These are phyloP conservation scores for Exophiala sp. DNA, from an alignment of 2,329 filamentous ascomycete species.

Conservation along the genomic window DNA sequence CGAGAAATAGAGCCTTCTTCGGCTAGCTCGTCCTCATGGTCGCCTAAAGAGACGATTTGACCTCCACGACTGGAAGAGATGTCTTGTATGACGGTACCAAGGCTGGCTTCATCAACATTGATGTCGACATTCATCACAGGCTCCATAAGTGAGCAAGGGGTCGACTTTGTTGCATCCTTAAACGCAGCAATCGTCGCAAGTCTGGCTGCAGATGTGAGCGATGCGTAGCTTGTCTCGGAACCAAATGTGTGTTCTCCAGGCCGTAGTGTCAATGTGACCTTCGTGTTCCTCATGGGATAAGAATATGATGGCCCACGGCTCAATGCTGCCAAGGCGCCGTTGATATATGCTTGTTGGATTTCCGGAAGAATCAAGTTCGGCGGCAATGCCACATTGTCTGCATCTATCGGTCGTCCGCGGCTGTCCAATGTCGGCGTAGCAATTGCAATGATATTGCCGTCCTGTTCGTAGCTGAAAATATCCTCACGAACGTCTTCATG, in stretches of 20 bases:
- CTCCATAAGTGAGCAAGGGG: conserved; percentile 70
- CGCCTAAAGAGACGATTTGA: conserved; percentile 67
- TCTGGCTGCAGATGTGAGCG: conserved; percentile 63
- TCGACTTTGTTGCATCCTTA: conserved; percentile 54
- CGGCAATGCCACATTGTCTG: conserved; percentile 50
- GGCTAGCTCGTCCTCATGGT: conserved; percentile 37
- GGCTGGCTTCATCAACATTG: conserved; percentile 73
- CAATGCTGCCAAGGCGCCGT: conserved; percentile 77
- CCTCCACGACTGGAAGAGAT: conserved; percentile 70
- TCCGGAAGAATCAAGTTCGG: conserved; percentile 50
- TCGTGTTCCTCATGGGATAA: conserved; percentile 74
- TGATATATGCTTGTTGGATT: conserved; percentile 60
- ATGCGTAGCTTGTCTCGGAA: conserved; percentile 63
- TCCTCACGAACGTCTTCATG: conserved; percentile 23
- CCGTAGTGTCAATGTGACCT: conserved; percentile 68
- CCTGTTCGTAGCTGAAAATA: conserved; percentile 43
- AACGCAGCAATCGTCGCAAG: conserved; percentile 69
- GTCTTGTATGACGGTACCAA: conserved; percentile 80
- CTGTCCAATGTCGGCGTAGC: conserved; percentile 50
- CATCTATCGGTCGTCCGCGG: conserved; percentile 35
- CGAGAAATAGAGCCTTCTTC: conserved; percentile 31
- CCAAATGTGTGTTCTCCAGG: conserved; percentile 62
- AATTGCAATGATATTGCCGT: conserved; percentile 68
- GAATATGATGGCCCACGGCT: conserved; percentile 77
- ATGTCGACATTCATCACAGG: conserved; percentile 91